Evolutionary conservation across 2,329 filamentous ascomycete genomes (phyloP), one percentile per base, ranked within the genome.

Genomic region (Drechslera avenae): DNA sequence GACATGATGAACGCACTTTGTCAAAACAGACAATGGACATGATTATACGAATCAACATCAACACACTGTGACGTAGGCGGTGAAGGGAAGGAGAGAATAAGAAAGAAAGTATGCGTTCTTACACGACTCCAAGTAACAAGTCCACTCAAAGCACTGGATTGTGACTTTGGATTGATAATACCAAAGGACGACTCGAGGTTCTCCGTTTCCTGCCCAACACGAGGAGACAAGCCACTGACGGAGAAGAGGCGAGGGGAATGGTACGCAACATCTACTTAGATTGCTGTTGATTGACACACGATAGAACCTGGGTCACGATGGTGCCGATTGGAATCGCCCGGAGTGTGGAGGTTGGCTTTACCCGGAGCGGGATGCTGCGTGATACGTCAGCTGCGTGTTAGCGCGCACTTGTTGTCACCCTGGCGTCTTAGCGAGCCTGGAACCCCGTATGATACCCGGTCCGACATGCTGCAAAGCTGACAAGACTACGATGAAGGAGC

Each of bases 201-300:
- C 62, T 62, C 61, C 60, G 61, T 54, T 42, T 48, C 31, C 45
- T 56, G 36, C 41, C 54, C 50, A 50, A 52, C 52, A 49, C 46
- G 46, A 52, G 54, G 59, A 45, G 37, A 54, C 62, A 59, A 28
- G 63, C 56, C 57, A 57, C 52, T 60, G 59, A 55, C 37, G 50
- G 50, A 49, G 41, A 55, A 39, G 19, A 43, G 57, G 59, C 53
- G 59, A 53, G 60, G 58, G 50, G 39, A 52, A 39, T 45, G 44
- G 56, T 60, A 58, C 48, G 62, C 55, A 56, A 46, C 56, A 63
- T 59, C 45, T 67, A 64, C 54, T 51, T 69, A 69, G 35, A 69
- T 70, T 71, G 54, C 52, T 39, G 39, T 70, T 68, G 54, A 68
- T 71, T 68, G 63, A 54, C 50, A 49, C 46, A 39, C 47, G 54